A percentile compares a stretch with the other conserved stretches of the same genome.
Conservation (phyloP, 768 basidiomycete genomes). For the Terana coerulea region DNA sequence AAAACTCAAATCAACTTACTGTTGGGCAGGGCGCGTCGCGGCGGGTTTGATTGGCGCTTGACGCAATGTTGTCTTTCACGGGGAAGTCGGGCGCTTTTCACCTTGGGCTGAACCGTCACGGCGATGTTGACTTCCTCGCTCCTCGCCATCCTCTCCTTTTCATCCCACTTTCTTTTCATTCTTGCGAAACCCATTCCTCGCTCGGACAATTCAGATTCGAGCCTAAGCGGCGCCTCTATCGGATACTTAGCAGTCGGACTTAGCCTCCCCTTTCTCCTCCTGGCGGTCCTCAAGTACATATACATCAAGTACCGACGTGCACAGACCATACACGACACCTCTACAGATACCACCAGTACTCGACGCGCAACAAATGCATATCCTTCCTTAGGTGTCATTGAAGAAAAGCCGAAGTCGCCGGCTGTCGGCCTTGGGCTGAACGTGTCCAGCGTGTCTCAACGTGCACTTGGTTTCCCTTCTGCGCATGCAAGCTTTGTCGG, state of each 20-base stretch:
- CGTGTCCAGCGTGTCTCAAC: neutral
- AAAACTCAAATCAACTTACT: too few relatives aligned
- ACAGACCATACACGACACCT: slow-evolving; percentile 17
- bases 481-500: neutral
- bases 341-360: too few relatives aligned
- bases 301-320: slow-evolving; percentile 20
- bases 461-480: neutral
- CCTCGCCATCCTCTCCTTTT: too few relatives aligned
- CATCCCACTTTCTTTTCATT: too few relatives aligned
- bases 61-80: too few relatives aligned
- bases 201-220: neutral
- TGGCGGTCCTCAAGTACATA: slow-evolving; percentile 17
- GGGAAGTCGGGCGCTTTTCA: too few relatives aligned
- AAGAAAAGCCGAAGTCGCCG: slow-evolving; percentile 1
- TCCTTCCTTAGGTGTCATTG: neutral
- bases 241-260: slow-evolving; percentile 11
- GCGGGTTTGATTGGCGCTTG: too few relatives aligned
- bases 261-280: slow-evolving; percentile 17
- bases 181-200: too few relatives aligned
- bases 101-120: too few relatives aligned
- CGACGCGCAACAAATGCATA: neutral
- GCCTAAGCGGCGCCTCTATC: slow-evolving; percentile 6
- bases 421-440: slow-evolving; percentile 5
- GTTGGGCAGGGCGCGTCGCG: too few relatives aligned
- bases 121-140: too few relatives aligned